These are phyloP conservation scores for Amanita fuliginea DNA, from an alignment of 768 basidiomycete genomes.

Conservation along the genomic window DNA sequence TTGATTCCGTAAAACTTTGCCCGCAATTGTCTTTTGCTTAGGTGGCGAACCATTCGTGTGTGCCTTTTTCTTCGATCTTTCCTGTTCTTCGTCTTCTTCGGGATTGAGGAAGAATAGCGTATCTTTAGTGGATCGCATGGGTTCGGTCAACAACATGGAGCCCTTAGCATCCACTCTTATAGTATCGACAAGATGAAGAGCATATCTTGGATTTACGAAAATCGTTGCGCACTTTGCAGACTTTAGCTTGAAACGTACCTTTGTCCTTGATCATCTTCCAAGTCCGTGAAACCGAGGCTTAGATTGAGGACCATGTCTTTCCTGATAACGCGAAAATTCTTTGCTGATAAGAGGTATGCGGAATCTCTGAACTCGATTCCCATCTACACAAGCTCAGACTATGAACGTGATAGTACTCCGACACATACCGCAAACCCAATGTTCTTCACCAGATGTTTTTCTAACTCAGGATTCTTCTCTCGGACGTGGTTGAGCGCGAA, in stretches of 20 bases:
- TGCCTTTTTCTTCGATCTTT: slow-evolving; percentile 45
- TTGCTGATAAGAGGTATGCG: slow-evolving; percentile 69
- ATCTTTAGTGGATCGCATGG: slow-evolving; percentile 75
- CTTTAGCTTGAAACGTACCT: slow-evolving; percentile 36
- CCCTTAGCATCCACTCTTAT: slow-evolving; percentile 63
- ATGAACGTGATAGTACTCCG: neutral
- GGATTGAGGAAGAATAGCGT: slow-evolving; percentile 77
- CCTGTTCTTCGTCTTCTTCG: slow-evolving; percentile 50
- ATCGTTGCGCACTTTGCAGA: neutral
- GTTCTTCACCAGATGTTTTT: slow-evolving; percentile 79
- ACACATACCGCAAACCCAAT: slow-evolving; percentile 75
- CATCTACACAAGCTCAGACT: slow-evolving; percentile 39
- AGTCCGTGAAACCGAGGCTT: slow-evolving; percentile 73
- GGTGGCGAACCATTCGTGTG: slow-evolving; percentile 55
- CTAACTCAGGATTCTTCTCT: slow-evolving; percentile 72
- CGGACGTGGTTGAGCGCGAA: slow-evolving; percentile 59
- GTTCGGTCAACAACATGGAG: slow-evolving; percentile 68
- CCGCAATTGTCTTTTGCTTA: slow-evolving; percentile 68
- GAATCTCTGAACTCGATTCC: slow-evolving; percentile 94
- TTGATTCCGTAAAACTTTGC: slow-evolving; percentile 85
- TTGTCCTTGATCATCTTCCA: slow-evolving; percentile 66
- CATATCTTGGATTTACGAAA: slow-evolving; percentile 47
- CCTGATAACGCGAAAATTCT: slow-evolving; percentile 62
- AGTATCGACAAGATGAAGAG: slow-evolving; percentile 82
- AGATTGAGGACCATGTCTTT: slow-evolving; percentile 83